These are phyloP conservation scores for Nothophoma quercina DNA, from an alignment of 2,329 filamentous ascomycete genomes.

Conservation along the genomic window DNA sequence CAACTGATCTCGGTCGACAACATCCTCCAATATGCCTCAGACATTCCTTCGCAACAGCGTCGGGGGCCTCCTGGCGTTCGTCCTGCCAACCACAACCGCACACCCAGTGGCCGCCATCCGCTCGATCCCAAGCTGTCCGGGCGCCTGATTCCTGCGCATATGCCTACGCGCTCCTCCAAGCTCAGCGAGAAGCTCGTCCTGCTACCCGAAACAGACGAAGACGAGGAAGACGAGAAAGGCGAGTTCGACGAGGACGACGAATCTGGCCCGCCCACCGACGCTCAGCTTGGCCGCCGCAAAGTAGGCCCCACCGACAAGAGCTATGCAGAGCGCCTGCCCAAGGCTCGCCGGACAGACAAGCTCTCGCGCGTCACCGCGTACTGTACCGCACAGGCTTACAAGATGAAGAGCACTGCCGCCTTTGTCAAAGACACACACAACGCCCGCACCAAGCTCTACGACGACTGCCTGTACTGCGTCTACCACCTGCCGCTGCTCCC, in stretches of 20 bases:
- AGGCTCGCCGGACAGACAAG: constrained; percentile 85
- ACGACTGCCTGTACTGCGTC: constrained; percentile 95
- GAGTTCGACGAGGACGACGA: constrained; percentile 63
- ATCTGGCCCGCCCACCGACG: constrained; percentile 69
- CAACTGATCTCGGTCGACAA: constrained; percentile 89
- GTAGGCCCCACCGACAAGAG: constrained; percentile 77
- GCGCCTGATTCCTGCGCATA: constrained; percentile 63
- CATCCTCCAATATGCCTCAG: constrained; percentile 89
- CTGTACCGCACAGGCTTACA: constrained; percentile 93
- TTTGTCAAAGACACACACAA: constrained; percentile 89
- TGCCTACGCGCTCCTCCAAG: constrained; percentile 90
- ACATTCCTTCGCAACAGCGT: constrained; percentile 93
- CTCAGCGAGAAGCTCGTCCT: constrained; percentile 97
- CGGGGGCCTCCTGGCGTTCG: constrained; percentile 70
- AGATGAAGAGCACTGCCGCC: constrained; percentile 83
- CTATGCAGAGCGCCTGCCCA: constrained; percentile 91
- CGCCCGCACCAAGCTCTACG: constrained; percentile 94
- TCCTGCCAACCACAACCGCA: constrained; percentile 56
- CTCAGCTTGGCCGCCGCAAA: constrained; percentile 69
- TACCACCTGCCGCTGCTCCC: constrained; percentile 91
- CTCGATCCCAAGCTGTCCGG: constrained; percentile 64
- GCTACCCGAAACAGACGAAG: constrained; percentile 76
- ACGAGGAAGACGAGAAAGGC: constrained; percentile 62
- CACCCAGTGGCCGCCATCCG: constrained; percentile 60
- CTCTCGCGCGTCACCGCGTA: constrained; percentile 92